Conservation (phyloP, 768 basidiomycete species). For the Trametes punicea region DNA sequence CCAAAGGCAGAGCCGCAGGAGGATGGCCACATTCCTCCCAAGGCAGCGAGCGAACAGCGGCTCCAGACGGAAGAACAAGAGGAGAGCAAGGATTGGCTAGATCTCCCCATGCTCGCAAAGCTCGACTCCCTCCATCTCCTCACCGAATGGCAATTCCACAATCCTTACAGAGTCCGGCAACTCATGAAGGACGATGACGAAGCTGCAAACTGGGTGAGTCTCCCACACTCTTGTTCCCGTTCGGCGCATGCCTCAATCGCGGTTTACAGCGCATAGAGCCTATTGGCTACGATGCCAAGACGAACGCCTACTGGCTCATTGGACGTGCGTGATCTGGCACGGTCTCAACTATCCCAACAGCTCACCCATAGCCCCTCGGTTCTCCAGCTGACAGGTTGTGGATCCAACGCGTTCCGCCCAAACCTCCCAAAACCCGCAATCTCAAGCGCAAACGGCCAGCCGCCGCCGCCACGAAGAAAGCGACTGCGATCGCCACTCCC, state of each 20-base stretch:
- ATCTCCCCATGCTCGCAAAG: constrained; percentile 67
- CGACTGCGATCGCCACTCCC: constrained; percentile 19
- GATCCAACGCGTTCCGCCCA: constrained; percentile 73
- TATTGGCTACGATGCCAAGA: constrained; percentile 76
- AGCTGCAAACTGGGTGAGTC: constrained; percentile 68
- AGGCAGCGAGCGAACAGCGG: neutral
- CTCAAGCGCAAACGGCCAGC: constrained; percentile 40
- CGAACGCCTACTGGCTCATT: constrained; percentile 83
- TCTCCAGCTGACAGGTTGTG: constrained; percentile 74
- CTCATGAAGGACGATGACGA: constrained; percentile 82
- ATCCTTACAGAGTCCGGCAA: constrained; percentile 61
- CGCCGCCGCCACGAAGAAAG: constrained; percentile 25
- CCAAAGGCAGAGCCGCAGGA: constrained; percentile 12
- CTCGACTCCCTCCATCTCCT: constrained; percentile 72
- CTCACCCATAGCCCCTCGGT: constrained; percentile 2
- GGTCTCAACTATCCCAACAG: neutral
- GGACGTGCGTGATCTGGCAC: constrained; percentile 50
- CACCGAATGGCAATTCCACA: constrained; percentile 86
- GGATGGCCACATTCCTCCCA: neutral
- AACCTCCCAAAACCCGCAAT: constrained; percentile 32
- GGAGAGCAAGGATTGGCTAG: constrained; percentile 62
- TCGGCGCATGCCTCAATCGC: neutral
- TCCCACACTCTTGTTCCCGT: neutral
- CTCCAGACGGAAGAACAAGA: constrained; percentile 23
- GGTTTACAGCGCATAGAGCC: constrained; percentile 71